phyloP scores from a whole-genome alignment of 352 stramenopile genomes.

The Phytophthora foliorum region DNA sequence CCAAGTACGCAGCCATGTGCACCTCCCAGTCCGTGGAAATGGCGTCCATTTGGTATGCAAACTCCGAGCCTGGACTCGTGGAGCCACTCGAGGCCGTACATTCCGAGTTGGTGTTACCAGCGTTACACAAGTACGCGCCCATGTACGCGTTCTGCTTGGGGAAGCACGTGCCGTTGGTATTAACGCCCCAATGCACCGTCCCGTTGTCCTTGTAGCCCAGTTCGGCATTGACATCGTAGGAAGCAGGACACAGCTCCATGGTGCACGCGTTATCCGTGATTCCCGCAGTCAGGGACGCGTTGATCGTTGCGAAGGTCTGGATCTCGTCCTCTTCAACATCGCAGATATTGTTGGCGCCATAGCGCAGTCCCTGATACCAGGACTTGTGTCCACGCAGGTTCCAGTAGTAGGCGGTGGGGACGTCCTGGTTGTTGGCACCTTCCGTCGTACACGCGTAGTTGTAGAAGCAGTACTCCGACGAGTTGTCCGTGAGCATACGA shows the following conservation, averaged over 20 bases:
- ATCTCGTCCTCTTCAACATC: conserved; percentile 9
- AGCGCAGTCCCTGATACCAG: conserved; percentile 76
- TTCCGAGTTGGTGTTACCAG: conserved; percentile 48
- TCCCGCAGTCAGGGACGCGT: conserved; percentile 40
- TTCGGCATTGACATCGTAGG: conserved; percentile 66
- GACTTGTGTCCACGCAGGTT: conserved; percentile 56
- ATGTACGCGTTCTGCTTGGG: conserved; percentile 69
- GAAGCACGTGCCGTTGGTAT: conserved; percentile 70
- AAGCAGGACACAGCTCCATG: conserved; percentile 47
- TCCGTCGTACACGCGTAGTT: conserved; percentile 44
- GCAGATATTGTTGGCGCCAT: conserved; percentile 72
- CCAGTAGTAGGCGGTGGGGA: conserved; percentile 53
- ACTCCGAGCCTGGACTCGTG: conserved; percentile 34
- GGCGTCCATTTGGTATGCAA: conserved; percentile 93
- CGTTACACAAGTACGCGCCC: conserved; percentile 65
- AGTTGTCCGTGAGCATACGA: conserved; percentile 40
- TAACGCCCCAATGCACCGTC: conserved; percentile 59
- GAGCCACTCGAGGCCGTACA: conserved; percentile 40
- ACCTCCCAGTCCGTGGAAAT: conserved; percentile 90
- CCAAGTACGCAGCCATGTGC: conserved; percentile 79
- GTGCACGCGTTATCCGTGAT: conserved; percentile 64
- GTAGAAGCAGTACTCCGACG: conserved; percentile 54
- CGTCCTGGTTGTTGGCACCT: conserved; percentile 54
- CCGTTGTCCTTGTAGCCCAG: conserved; percentile 47
- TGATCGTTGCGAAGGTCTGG: conserved; percentile 37